phyloP scores from a whole-genome alignment of 306 rosid species.

The Cercis canadensis region DNA sequence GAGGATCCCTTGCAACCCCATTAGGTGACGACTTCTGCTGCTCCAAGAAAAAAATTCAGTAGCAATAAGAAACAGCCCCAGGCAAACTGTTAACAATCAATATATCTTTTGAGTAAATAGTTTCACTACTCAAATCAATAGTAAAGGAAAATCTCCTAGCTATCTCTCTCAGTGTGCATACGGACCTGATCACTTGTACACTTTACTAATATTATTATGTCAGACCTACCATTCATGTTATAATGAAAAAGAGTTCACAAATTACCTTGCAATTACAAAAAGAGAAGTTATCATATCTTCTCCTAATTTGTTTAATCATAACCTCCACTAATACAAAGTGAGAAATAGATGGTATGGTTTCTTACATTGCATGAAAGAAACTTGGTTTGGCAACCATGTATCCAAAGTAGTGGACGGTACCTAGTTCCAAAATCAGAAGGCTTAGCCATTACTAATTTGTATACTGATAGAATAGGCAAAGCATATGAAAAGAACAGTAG shows the following conservation, averaged over 20 bases:
- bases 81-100: no score
- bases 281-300: no score
- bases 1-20: no score
- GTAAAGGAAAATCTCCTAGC: neutral
- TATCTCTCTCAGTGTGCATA: no score
- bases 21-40: no score
- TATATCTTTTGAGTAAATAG: no score
- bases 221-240: neutral
- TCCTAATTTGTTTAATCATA: no score
- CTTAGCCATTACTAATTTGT: constrained; percentile 24
- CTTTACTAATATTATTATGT: neutral
- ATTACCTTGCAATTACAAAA: neutral
- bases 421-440: constrained; percentile 54
- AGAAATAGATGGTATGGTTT: constrained; percentile 24
- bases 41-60: no score
- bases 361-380: constrained; percentile 93
- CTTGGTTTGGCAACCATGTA: constrained; percentile 96
- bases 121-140: no score
- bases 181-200: no score
- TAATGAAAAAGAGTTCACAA: neutral
- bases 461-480: neutral
- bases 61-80: no score
- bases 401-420: constrained; percentile 93
- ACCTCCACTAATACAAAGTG: neutral
- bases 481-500: neutral